Base-by-base conservation (phyloP, 1,284 basidiomycete genomes). In the Kalmanozyma brasiliensis region DNA sequence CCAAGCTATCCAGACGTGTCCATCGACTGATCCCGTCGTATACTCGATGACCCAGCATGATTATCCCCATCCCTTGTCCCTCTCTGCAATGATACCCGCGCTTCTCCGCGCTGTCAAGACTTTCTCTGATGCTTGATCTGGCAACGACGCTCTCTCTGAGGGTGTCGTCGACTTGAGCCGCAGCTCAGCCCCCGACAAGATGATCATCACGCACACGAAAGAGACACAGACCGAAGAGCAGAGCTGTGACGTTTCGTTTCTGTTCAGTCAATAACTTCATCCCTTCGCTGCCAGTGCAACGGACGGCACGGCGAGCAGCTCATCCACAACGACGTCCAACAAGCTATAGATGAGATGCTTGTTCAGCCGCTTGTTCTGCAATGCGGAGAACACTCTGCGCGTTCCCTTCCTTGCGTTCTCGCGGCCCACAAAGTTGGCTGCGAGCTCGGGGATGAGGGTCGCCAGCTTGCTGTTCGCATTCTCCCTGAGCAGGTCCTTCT, bases 341-440 rank as follows among this genome's bases (percentile, higher is more conserved):
- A 76, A 22, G 20, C 71, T 53, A 34, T 74, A 75, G 9, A 78
- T 45, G 8, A 74, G 51, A 49, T 73, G 69, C 52, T 74, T 82
- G 81, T 96, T 97, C 33, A 98, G 84, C 17, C 94, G 86, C 51
- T 89, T 87, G 78, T 98, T 97, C 82, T 98, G 95, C 41, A 97
- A 82, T 0, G 94, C 91, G 2, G 93, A 89, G 79, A 97, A 97
- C 61, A 95, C 90, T 46, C 92, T 86, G 44, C 93, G 86, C 4
- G 94, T 93, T 7, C 94, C 95, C 40, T 93, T 87, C 8, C 93
- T 87, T 10, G 94, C 93, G 80, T 98, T 97, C 2, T 92, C 90
- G 22, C 93, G 86, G 9, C 95, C 95, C 66, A 98, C 95, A 89
- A 97, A 92, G 77, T 95, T 97, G 7, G 94, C 92, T 26, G 92